Percentiles rank a stretch among this genome's conserved stretches.
phyloP scores from a whole-genome alignment of 2,329 filamentous ascomycete genomes.

The Myriosclerotinia scirpicola region DNA sequence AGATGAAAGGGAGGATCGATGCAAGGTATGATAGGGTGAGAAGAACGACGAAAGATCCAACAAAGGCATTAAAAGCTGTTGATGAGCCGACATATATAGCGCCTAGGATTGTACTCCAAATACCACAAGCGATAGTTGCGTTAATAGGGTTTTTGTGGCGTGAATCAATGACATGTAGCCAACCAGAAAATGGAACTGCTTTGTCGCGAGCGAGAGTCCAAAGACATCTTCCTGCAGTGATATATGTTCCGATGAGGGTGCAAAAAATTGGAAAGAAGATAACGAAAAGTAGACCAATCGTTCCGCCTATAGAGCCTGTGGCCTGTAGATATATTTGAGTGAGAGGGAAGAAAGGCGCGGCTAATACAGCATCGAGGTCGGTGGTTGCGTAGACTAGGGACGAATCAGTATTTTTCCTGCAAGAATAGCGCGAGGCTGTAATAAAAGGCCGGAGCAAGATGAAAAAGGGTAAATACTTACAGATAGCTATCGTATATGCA shows the following conservation, averaged over 20 bases:
- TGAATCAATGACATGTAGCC: slow-evolving; percentile 49
- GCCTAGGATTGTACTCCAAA: slow-evolving; percentile 56
- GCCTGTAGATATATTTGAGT: slow-evolving; percentile 65
- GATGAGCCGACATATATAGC: slow-evolving; percentile 65
- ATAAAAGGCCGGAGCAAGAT: neutral
- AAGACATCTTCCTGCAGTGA: slow-evolving; percentile 60
- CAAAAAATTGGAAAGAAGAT: slow-evolving; percentile 54
- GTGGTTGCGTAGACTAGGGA: slow-evolving; percentile 55
- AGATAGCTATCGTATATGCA: slow-evolving; percentile 50
- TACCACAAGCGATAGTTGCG: slow-evolving; percentile 52
- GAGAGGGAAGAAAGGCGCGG: slow-evolving; percentile 58
- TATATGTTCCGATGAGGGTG: slow-evolving; percentile 56
- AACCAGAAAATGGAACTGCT: slow-evolving; percentile 53
- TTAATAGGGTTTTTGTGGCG: slow-evolving; percentile 54
- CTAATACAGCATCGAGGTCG: slow-evolving; percentile 54
- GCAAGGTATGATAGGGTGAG: slow-evolving; percentile 59
- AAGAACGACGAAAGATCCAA: slow-evolving; percentile 59
- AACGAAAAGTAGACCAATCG: slow-evolving; percentile 54
- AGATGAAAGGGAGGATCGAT: slow-evolving; percentile 59
- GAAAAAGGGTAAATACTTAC: neutral
- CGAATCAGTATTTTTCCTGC: neutral
- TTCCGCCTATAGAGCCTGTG: slow-evolving; percentile 51
- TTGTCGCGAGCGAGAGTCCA: slow-evolving; percentile 61
- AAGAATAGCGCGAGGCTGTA: neutral
- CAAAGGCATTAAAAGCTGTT: slow-evolving; percentile 66